These are phyloP conservation scores for Nitzschia sp. DNA, from an alignment of 108 stramenopile genomes.

Conservation along the genomic window DNA sequence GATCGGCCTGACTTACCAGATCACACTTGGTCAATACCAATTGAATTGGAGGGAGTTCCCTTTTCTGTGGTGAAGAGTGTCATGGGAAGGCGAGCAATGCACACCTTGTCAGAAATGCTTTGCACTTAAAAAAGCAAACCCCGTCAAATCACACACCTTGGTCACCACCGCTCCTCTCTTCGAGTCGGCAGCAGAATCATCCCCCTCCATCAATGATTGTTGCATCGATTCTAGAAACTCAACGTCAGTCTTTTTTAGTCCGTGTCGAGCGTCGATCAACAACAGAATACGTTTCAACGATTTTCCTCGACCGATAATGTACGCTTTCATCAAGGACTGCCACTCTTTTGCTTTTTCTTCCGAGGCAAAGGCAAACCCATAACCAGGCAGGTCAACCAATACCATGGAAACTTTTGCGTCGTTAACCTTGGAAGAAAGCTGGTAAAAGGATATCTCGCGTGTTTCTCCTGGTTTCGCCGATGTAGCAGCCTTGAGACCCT, in stretches of 20 bases:
- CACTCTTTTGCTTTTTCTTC: slow-evolving; percentile 53
- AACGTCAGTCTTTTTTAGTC: slow-evolving; percentile 72
- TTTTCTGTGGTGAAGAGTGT: slow-evolving; percentile 19
- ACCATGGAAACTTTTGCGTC: slow-evolving; percentile 38
- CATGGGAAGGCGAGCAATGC: background rate
- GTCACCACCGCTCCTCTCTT: no score
- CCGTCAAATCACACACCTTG: no score
- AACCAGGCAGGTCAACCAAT: slow-evolving; percentile 81
- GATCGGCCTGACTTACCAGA: slow-evolving; percentile 67
- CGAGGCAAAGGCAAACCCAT: slow-evolving; percentile 84
- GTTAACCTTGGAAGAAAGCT: slow-evolving; percentile 45
- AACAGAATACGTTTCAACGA: slow-evolving; percentile 75
- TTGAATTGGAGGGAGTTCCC: slow-evolving; percentile 78
- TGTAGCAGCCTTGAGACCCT: slow-evolving; percentile 69
- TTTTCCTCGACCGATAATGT: slow-evolving; percentile 57
- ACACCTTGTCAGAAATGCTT: no score
- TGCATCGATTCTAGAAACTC: slow-evolving; percentile 65
- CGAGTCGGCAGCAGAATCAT: background rate
- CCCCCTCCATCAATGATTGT: slow-evolving; percentile 11
- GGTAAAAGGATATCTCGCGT: slow-evolving; percentile 73
- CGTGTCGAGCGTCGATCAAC: slow-evolving; percentile 83
- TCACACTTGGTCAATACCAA: slow-evolving; percentile 86
- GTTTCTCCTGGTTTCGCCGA: slow-evolving; percentile 79
- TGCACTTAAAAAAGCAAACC: no score
- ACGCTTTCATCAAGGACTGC: slow-evolving; percentile 67